Evolutionary conservation across 495 filamentous ascomycete species (phyloP).

Genomic region (Pyrenopolyporus hunteri): DNA sequence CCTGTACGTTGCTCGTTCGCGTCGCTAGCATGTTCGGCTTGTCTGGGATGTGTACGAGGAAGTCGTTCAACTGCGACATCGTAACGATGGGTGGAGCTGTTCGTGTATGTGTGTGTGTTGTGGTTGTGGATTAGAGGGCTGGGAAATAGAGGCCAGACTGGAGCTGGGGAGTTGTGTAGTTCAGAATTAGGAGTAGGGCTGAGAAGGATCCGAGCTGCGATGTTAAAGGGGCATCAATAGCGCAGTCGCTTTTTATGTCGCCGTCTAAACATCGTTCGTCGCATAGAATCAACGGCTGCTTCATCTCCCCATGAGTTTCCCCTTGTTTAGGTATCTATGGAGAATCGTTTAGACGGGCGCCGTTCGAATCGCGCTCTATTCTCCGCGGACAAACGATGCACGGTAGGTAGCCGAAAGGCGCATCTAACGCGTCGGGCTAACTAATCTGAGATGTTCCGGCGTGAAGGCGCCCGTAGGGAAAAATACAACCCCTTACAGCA

Average conservation of each 20-base stretch:
- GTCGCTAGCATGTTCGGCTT: constrained; percentile 15
- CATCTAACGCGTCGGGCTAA: no score
- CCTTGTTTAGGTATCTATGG: not conserved
- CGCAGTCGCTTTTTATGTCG: no score
- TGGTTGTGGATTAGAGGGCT: not conserved
- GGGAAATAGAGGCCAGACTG: not conserved
- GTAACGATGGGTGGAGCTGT: not conserved
- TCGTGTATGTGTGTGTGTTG: not conserved
- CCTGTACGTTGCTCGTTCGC: constrained; percentile 14
- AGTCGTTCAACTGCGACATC: constrained; percentile 37
- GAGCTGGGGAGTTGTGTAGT: no score
- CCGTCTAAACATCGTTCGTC: no score
- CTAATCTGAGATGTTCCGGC: no score
- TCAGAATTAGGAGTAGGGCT: no score
- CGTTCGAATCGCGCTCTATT: not conserved
- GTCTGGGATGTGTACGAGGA: constrained; percentile 29
- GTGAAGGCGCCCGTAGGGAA: no score
- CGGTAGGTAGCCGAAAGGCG: no score
- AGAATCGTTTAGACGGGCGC: not conserved
- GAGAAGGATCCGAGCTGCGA: no score
- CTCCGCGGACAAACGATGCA: no score
- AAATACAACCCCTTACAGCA: no score
- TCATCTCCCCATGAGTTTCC: not conserved
- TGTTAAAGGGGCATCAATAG: no score
- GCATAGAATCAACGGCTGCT: not conserved